Percentiles rank a stretch among this genome's conserved stretches.
Evolutionary conservation across 2,329 filamentous ascomycete genomes (phyloP).

Genomic region (Madurella mycetomatis): DNA sequence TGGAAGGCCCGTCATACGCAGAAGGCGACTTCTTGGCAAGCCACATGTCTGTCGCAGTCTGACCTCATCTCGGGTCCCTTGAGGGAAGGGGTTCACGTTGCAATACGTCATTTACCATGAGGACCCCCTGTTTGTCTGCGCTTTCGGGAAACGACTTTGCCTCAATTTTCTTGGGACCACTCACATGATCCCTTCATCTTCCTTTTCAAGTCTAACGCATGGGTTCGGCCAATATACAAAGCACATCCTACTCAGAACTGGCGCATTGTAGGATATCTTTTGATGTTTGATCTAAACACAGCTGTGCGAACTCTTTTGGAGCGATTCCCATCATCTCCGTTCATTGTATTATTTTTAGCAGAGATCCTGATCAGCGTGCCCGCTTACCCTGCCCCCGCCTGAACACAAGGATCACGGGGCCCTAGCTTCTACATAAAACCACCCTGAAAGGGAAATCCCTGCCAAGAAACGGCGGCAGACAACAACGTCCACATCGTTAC

Average conservation of each 20-base stretch:
- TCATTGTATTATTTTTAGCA: background rate
- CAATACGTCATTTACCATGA: conserved; percentile 5
- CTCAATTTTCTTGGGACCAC: background rate
- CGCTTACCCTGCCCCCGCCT: background rate
- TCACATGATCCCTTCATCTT: background rate
- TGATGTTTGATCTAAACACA: too few species aligned
- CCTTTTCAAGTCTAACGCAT: background rate
- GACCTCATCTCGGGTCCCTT: conserved; percentile 1
- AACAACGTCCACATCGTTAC: too few species aligned
- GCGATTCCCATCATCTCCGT: background rate
- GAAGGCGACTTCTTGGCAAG: background rate
- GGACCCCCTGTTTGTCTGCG: background rate
- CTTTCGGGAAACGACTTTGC: background rate
- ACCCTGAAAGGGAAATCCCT: background rate
- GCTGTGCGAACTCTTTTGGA: too few species aligned
- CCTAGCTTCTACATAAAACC: too few species aligned
- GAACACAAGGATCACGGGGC: too few species aligned
- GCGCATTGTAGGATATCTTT: too few species aligned
- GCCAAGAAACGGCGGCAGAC: background rate
- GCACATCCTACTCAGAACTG: too few species aligned
- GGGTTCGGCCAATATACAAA: too few species aligned
- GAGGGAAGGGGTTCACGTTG: background rate
- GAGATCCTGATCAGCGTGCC: conserved; percentile 9
- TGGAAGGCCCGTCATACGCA: background rate
- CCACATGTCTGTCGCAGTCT: background rate